Evolutionary conservation across 345 rosid species (phyloP).

Genomic region (Hypericum androsaemum): DNA sequence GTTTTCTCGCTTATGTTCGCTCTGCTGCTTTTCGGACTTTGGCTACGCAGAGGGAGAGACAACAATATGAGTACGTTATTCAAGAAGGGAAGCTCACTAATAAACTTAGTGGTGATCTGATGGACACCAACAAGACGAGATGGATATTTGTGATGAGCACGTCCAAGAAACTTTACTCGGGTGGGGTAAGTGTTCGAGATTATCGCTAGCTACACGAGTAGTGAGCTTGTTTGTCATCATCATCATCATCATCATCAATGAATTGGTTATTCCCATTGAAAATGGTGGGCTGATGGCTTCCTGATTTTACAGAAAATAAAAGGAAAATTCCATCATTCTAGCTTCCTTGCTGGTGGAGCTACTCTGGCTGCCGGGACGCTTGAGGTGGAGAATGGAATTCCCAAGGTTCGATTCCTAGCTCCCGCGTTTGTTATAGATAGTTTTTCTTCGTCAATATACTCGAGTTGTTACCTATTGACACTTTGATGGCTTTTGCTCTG

Average conservation of each 20-base stretch:
- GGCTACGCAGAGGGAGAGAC: constrained; percentile 73
- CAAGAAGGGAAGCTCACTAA: constrained; percentile 53
- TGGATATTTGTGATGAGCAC: constrained; percentile 82
- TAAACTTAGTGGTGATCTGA: constrained; percentile 38
- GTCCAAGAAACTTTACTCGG: constrained; percentile 58
- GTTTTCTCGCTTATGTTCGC: not conserved
- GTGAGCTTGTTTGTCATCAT: not conserved
- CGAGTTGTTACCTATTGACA: not conserved
- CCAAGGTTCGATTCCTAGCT: constrained; percentile 39
- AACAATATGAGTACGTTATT: constrained; percentile 55
- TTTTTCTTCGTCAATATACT: too few species aligned
- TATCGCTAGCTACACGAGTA: not conserved
- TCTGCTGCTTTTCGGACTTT: not conserved
- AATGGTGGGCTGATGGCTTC: too few species aligned
- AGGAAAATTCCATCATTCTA: constrained; percentile 89
- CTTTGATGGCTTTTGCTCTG: not conserved
- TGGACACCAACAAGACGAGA: constrained; percentile 41
- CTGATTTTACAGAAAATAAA: constrained; percentile 56
- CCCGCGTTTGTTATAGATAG: not conserved
- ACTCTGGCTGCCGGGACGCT: constrained; percentile 89
- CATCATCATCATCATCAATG: not conserved
- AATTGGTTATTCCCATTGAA: not conserved
- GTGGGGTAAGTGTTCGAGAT: constrained; percentile 37
- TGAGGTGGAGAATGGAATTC: constrained; percentile 49
- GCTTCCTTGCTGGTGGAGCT: constrained; percentile 93